Base-by-base conservation (phyloP, 768 basidiomycete species). In the Pleurotus djamor region DNA sequence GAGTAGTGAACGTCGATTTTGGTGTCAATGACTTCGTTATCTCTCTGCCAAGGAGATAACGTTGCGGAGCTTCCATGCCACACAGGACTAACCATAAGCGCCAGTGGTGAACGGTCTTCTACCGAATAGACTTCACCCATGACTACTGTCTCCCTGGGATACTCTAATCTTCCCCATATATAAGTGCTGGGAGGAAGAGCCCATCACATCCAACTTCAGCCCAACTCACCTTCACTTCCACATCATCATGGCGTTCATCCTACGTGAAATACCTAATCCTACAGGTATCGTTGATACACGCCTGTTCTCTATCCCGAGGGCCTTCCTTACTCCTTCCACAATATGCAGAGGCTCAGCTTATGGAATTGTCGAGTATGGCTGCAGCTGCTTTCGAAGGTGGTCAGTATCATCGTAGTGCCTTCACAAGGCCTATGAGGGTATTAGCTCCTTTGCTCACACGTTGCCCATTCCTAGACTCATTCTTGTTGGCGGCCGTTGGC, bases 31-130 rank as follows among this genome's bases (percentile, higher is more conserved):
- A 34, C 36, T 33, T 37, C 41, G 54, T 56, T 44, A 56, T 56
- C 54, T 56, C 54, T 56, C 21, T 32, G 54, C 41, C 54, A 56
- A 56, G 54, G 41, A 56, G 41, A 56, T 56, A 56, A 56, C 54
- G 54, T 56, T 56, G 13, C 41, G 54, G 54, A 56, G 28, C 54
- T 56, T 56, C 54, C 14, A 28, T 44, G 28, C 14, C 28, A 32
- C 54, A n/a, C 54, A 43, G 54, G 54, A 32, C 17, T 56, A 44
- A n/a, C 14, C 44, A 37, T 17, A 56, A 56, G 38, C 54, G 54
- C 54, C 54, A 12, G 28, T 41, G 41, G 41, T n/a, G 37, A 41
- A 37, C 52, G 36, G 33, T 36, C 35, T 28, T 38, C 9, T 54
- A 21, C 33, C 52, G 52, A 54, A 56, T 43, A 56, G 41, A 56